Percentiles rank a stretch among this genome's conserved stretches.
Evolutionary conservation across 805 yeast species (phyloP).

Genomic region (Saccharomyces cerevisiae): DNA sequence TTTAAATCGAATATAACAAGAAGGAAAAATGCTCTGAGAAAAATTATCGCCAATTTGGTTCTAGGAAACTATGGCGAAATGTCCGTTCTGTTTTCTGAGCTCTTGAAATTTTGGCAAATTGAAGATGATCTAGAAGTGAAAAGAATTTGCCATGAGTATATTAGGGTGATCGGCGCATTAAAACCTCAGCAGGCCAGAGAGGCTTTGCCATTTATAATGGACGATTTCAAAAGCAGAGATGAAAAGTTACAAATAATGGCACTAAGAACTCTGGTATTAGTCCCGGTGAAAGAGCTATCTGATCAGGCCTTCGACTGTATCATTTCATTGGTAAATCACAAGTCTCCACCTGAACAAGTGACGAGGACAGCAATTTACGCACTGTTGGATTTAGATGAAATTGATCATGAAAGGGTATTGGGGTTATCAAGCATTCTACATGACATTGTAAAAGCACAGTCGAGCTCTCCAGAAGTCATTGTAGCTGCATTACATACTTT

Average conservation of each 20-base stretch:
- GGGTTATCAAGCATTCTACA: conserved; percentile 33
- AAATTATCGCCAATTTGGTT: conserved; percentile 74
- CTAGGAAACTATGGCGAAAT: conserved; percentile 69
- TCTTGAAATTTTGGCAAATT: conserved; percentile 42
- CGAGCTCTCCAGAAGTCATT: conserved; percentile 48
- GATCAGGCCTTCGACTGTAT: conserved; percentile 38
- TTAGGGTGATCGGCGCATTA: conserved; percentile 50
- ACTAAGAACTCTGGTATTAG: conserved; percentile 52
- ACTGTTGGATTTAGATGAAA: conserved; percentile 58
- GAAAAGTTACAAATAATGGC: conserved; percentile 53
- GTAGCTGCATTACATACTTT: conserved; percentile 67
- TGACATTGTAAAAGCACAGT: conserved; percentile 35
- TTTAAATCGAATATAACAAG: conserved; percentile 30
- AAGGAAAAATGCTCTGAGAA: conserved; percentile 49
- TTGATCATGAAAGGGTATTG: conserved; percentile 42
- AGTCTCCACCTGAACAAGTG: conserved; percentile 41
- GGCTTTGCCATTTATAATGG: conserved; percentile 46
- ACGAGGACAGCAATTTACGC: conserved; percentile 64
- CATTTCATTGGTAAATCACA: conserved; percentile 34
- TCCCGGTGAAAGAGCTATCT: conserved; percentile 46
- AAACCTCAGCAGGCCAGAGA: conserved; percentile 48
- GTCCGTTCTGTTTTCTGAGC: conserved; percentile 56
- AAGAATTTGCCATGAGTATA: conserved; percentile 60
- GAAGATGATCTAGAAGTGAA: conserved; percentile 62
- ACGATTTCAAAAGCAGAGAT: conserved; percentile 43